Conservation (phyloP, 768 basidiomycete species). For the Russula sp. region DNA sequence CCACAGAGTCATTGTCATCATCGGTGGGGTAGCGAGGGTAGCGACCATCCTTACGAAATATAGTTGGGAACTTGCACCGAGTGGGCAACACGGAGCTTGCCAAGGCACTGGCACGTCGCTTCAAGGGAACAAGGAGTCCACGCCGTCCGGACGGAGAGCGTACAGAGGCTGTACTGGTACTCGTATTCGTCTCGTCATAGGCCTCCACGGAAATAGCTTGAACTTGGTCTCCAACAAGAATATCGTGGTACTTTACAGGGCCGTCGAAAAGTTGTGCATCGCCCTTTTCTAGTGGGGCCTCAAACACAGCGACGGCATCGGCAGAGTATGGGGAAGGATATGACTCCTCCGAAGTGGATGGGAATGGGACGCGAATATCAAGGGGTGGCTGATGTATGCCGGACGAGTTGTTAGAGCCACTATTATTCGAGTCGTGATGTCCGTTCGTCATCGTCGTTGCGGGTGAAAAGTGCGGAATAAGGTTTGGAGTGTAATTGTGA, state of each 20-base stretch:
- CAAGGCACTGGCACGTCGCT: slow-evolving; percentile 4
- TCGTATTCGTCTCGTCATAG: neutral
- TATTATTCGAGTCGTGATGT: neutral
- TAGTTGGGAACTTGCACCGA: neutral
- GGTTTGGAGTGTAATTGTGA: neutral
- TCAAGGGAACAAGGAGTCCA: neutral
- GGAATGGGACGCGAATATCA: neutral
- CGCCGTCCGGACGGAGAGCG: neutral
- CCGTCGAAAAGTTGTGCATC: neutral
- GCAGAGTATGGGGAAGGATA: slow-evolving; percentile 13
- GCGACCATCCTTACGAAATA: neutral
- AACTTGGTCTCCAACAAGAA: neutral
- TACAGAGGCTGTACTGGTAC: neutral
- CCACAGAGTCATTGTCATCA: neutral
- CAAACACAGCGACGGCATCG: slow-evolving; percentile 10
- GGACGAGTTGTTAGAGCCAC: neutral
- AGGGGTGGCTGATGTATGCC: neutral
- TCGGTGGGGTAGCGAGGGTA: neutral
- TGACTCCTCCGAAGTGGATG: slow-evolving; percentile 7
- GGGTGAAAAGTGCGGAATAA: neutral
- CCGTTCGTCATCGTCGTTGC: neutral
- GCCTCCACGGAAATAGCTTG: neutral
- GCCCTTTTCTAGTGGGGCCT: neutral
- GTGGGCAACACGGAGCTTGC: neutral
- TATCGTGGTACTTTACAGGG: neutral